Base-by-base conservation (phyloP, 2,329 filamentous ascomycete genomes). In the Trichoderma semiorbis region DNA sequence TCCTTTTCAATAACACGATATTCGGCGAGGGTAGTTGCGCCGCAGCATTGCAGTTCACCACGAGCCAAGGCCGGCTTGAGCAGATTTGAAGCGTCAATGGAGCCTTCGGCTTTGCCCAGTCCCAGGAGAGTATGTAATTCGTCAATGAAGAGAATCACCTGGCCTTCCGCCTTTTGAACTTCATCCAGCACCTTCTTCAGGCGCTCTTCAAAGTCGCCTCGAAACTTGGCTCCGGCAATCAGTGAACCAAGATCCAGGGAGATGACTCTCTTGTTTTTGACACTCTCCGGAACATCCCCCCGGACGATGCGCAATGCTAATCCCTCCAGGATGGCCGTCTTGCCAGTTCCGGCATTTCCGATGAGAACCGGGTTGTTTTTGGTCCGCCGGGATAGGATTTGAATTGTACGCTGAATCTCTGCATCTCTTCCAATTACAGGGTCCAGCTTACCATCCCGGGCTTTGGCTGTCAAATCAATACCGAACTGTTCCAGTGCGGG, bases 311-410 rank as follows among this genome's bases (percentile, higher is more conserved):
- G 88, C 78, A 96, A 89, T 11, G 95, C 95, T 50, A 98, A 85
- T 2, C 95, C 95, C 82, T 98, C 95, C 3, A 98, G 84, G 66
- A 98, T 93, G 1, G 95, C 95, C 7, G 95, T 98, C 84, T 98
- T 98, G 73, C 95, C 95, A 0, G 94, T 97, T 75, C 95, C 95
- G 10, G 94, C 93, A 61, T 90, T 91, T 73, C 95, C 95, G 72
- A 98, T 97, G n/a, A 98, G 84, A 0, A 98, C 95, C 0, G 95
- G 95, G 75, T 97, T 97, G 78, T 98, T 98, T 82, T 98, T 98
- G 8, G 96, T 98, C 73, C 96, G 87, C 74, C 96, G 87, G 18
- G 95, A 98, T 1, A 99, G 83, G 12, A 99, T 92, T 78, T 98
- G 96, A 72, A 98, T 98, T 0, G 95, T 97, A 64, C 96, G 88